phyloP scores from a whole-genome alignment of 2,329 filamentous ascomycete genomes.

The Penicillium hesseltinei region DNA sequence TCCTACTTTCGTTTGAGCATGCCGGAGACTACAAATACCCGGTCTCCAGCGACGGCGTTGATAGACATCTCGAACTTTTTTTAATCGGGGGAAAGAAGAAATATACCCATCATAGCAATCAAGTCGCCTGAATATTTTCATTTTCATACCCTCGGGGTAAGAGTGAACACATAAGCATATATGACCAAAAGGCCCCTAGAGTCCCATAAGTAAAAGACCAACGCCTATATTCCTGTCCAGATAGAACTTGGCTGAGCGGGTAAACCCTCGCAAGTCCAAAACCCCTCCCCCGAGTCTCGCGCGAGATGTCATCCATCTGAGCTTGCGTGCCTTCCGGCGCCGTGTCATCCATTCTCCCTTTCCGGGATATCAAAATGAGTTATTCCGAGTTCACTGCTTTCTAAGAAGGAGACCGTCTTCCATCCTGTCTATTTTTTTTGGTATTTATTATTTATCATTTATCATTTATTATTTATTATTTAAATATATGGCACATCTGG shows the following conservation, averaged over 20 bases:
- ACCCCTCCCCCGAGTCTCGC: too few species aligned
- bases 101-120: slow-evolving; percentile 5
- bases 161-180: neutral
- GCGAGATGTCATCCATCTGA: neutral
- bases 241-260: neutral
- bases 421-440: neutral
- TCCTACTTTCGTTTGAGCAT: neutral
- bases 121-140: neutral
- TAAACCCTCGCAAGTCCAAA: neutral
- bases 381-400: neutral
- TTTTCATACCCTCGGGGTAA: neutral
- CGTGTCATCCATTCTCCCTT: neutral
- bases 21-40: neutral
- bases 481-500: neutral
- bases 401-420: neutral
- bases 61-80: neutral
- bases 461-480: neutral
- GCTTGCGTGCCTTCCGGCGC: neutral
- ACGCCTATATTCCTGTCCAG: too few species aligned
- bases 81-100: neutral
- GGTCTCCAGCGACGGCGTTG: neutral
- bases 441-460: neutral
- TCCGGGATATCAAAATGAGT: neutral
- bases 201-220: neutral
- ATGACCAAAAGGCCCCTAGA: neutral